Base-by-base conservation (phyloP, 306 rosid genomes). In the Cucurbita moschata region DNA sequence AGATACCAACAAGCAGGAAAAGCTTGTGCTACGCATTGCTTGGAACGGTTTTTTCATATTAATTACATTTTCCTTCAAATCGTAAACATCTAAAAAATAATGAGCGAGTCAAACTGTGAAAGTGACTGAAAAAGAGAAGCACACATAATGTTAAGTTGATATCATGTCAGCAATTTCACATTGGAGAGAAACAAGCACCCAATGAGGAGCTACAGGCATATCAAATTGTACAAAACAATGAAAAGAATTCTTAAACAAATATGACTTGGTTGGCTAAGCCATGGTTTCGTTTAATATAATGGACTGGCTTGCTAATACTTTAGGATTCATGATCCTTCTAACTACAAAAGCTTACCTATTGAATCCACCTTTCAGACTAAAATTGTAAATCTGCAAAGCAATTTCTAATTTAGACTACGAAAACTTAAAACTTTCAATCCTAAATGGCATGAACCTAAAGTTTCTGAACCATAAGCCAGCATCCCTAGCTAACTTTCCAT, bases 61-160 rank as follows among this genome's bases (percentile, higher is more conserved):
- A 26, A 69, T 68, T 23, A 49, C 44, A 26, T 47, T 69, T 14
- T 69, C 39, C 73, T 47, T 30, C 40, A 47, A 69, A 46, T 49
- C 49, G 73, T 49, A 47, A 68, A 47, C 73, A 68, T 47, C 16
- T 43, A 30, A 35, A 43, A 68, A 46, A 46, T 7, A 68, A 13
- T 15, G 23, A 69, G 43, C 7, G 40, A 69, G 49, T 14, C 57
- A 69, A 49, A 14, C 6, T 14, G 23, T 69, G 73, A 49, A 49
- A 49, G 44, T 69, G 57, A 69, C 58, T 69, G 73, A 69, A 69
- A 69, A 23, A 68, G 57, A 68, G 73, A 14, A 21, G 72, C 72
- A 7, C 21, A 63, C n/a, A 6, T 15, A 37, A 15, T 62, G 15
- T 62, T 62, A 62, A 62, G 53, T 18, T 10, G 1, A 13, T 13